These are phyloP conservation scores for Kodamaea arcana DNA, from an alignment of 1,139 yeast genomes.

Conservation along the genomic window DNA sequence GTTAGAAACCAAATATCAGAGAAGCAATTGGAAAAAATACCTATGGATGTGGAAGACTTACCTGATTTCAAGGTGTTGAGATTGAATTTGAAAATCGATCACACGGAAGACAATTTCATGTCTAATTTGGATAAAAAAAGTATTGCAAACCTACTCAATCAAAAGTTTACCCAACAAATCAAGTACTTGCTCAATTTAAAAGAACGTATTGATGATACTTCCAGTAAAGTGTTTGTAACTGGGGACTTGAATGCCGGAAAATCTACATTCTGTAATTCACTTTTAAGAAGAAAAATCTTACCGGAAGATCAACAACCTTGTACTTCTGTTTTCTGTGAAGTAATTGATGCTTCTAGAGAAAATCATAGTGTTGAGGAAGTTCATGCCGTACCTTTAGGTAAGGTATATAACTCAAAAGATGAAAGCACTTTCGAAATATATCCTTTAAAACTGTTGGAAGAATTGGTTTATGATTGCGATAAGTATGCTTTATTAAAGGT, in stretches of 20 bases:
- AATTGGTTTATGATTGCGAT: slow-evolving; percentile 72
- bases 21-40: slow-evolving; percentile 30
- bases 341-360: slow-evolving; percentile 69
- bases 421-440: slow-evolving; percentile 61
- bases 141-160: slow-evolving; percentile 61
- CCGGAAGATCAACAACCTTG: slow-evolving; percentile 99
- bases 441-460: slow-evolving; percentile 54
- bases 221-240: slow-evolving; percentile 91
- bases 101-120: slow-evolving; percentile 41
- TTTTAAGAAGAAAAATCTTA: slow-evolving; percentile 68
- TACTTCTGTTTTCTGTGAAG: slow-evolving; percentile 94
- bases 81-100: slow-evolving; percentile 60
- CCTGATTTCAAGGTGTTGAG: slow-evolving; percentile 58
- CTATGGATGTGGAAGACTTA: slow-evolving; percentile 18
- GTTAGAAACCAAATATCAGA: slow-evolving; percentile 40
- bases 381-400: slow-evolving; percentile 78
- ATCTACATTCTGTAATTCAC: slow-evolving; percentile 90
- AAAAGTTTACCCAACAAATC: slow-evolving; percentile 56
- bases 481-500: slow-evolving; percentile 71
- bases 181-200: slow-evolving; percentile 71
- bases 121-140: slow-evolving; percentile 60
- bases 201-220: slow-evolving; percentile 84
- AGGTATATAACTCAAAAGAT: slow-evolving; percentile 55
- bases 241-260: slow-evolving; percentile 98
- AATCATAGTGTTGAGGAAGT: slow-evolving; percentile 81